Evolutionary conservation across 1,284 basidiomycete species (phyloP).

Genomic region (Pseudozyma flocculosa): DNA sequence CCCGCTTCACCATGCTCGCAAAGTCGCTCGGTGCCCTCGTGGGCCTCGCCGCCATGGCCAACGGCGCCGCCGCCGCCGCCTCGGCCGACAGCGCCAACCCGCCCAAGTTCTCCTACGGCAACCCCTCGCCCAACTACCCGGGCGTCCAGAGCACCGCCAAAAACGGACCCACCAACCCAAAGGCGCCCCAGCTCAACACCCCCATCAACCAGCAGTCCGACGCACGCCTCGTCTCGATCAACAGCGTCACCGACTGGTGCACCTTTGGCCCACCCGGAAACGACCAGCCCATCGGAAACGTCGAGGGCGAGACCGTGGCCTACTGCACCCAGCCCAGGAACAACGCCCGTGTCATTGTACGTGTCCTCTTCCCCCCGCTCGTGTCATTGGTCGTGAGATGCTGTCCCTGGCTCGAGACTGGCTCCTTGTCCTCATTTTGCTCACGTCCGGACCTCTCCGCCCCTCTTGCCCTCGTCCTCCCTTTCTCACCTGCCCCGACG

Average conservation of each 20-base stretch:
- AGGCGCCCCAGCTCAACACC: conserved; percentile 43
- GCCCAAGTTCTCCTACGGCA: conserved; percentile 49
- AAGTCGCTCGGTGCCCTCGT: conserved; percentile 26
- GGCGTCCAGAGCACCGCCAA: conserved; percentile 40
- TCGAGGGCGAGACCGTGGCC: conserved; percentile 70
- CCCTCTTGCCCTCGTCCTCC: neutral
- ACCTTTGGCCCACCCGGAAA: conserved; percentile 58
- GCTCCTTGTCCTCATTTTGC: no score
- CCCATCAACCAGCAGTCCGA: conserved; percentile 54
- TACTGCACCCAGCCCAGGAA: conserved; percentile 68
- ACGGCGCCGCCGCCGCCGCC: conserved; percentile 7
- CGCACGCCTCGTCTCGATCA: conserved; percentile 53
- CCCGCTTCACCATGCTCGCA: no score
- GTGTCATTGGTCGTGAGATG: no score
- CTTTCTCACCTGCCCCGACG: no score
- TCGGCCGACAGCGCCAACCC: conserved; percentile 9
- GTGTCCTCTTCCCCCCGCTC: neutral
- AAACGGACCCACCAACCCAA: conserved; percentile 53
- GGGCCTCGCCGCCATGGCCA: conserved; percentile 17
- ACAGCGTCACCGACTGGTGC: conserved; percentile 57
- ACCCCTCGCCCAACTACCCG: conserved; percentile 29
- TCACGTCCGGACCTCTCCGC: no score
- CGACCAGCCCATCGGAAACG: conserved; percentile 65
- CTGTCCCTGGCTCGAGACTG: no score
- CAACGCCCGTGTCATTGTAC: conserved; percentile 55